Base-by-base conservation (phyloP, 495 filamentous ascomycete genomes). In the Paragyromitra xinjiangensis region DNA sequence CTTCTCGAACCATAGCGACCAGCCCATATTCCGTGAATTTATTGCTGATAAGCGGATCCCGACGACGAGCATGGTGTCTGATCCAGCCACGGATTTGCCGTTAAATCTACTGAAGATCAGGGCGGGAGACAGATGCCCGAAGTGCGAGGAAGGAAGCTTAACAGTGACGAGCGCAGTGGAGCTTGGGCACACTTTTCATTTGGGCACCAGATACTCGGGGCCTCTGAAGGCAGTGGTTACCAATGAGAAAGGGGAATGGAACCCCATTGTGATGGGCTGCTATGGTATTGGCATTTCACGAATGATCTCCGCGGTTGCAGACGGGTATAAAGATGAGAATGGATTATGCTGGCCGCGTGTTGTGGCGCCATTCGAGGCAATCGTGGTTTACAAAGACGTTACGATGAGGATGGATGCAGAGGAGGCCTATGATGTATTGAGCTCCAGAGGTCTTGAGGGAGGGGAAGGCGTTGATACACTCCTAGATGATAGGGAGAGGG, bases 281-380 rank as follows among this genome's bases (percentile, higher is more conserved):
- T 92, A 98, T 79, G 95, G 95, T 1, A 97, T 99, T 71, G 95
- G 95, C 0, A 88, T 99, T 26, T 97, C 94, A 1, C 91, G 95
- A 40, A 89, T 99, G 83, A 91, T 99, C 73, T 94, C 90, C 4
- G 93, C 95, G 5, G 88, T 95, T 1, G 93, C 95, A 0, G 90
- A 94, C 69, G 82, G 86, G 6, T 84, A 94, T n/a, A 86, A 89
- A 0, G 92, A 95, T 78, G 77, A 87, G 1, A 89, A 87, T 63
- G 95, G 95, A 0, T 86, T 99, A 14, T 94, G 93, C 79, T 99
- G 95, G 95, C 95, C 95, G 0, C 86, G 90, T 1, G 90, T 86
- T 14, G 93, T 97, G 68, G 93, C 96, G 4, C 95, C 95, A 0
- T 99, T 91, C 78, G 91, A 97, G 72, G 91, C 89, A 16, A 85